Evolutionary conservation across 75 land plant genomes (phyloP), one percentile per base, ranked within the genome.

Genomic region (Pinus taeda): DNA sequence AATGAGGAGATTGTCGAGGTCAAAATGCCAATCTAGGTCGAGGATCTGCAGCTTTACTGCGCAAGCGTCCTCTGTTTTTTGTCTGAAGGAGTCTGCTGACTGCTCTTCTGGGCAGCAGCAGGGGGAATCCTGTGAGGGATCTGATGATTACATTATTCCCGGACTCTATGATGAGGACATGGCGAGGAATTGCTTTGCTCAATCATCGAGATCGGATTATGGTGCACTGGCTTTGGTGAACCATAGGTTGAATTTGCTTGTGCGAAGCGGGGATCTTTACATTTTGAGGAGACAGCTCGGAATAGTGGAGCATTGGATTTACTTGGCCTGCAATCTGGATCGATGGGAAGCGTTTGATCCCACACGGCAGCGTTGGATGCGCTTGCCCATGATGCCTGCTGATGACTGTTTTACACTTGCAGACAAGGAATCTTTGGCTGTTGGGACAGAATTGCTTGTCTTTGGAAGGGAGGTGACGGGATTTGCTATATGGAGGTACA

Each of bases 361-460:
- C 11, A 30, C 30, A 7, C 76, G 78, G 45, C 59, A 63, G 65
- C 76, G 75, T 29, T 89, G 91, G 91, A 87, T 81, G 89, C 75
- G 77, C 60, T 57, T 89, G 21, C 90, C 81, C 15, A 57, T 76
- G 73, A 86, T 88, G 58, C 90, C 88, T 8, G 83, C 88, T 60
- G 88, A 87, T 57, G 86, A 84, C 4, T 87, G 89, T 65, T 90
- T 88, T 55, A 77, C 60, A 33, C 58, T 11, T 61, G 83, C 86
- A 33, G 91, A 90, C 60, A 88, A 88, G 81, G 91, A 90, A 74
- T 90, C 89, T 29, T 77, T 90, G 22, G 90, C 89, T 17, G 91
- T 89, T 6, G 91, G 91, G 63, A 84, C 84, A 9, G 78, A 88
- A 60, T 62, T 90, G 15, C 85, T 88, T 22, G 90, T 88, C 60